Evolutionary conservation across 2,329 filamentous ascomycete genomes (phyloP).

Genomic region (Colletotrichum brevisporum): DNA sequence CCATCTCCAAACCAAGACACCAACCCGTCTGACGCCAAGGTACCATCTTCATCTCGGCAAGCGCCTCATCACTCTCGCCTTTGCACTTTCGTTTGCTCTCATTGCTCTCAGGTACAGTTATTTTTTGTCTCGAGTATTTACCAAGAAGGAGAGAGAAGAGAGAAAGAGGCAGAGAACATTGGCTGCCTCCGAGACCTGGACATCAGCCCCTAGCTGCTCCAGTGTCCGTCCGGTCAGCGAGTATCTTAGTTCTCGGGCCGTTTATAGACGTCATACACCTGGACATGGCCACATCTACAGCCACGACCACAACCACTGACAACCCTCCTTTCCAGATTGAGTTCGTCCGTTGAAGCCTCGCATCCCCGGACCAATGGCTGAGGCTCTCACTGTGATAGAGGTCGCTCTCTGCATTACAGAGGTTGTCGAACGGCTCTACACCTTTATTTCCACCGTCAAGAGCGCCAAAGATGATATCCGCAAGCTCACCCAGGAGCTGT

Average conservation of each 20-base stretch:
- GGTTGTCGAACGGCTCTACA: constrained; percentile 42
- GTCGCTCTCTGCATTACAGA: constrained; percentile 41
- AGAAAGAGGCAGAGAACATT: too few relatives aligned
- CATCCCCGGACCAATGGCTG: constrained; percentile 39
- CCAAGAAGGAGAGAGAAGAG: too few relatives aligned
- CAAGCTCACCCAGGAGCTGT: constrained; percentile 45
- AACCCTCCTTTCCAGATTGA: constrained; percentile 5
- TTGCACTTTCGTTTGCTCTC: too few relatives aligned
- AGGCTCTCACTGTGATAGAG: constrained; percentile 42
- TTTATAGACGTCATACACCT: not conserved
- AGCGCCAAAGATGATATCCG: constrained; percentile 45
- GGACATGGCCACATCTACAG: not conserved
- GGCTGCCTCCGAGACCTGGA: not conserved
- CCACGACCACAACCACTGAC: constrained; percentile 9
- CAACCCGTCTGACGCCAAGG: not conserved
- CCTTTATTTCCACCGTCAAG: constrained; percentile 40
- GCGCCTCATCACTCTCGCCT: too few relatives aligned
- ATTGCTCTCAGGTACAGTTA: too few relatives aligned
- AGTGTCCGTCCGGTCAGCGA: too few relatives aligned
- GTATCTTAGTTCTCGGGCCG: not conserved
- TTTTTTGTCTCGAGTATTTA: too few relatives aligned
- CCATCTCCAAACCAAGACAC: constrained; percentile 3
- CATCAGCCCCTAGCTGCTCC: not conserved
- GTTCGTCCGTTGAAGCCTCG: not conserved
- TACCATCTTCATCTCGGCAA: not conserved